These are phyloP conservation scores for Boletus semigastroideus DNA, from an alignment of 1,284 basidiomycete species.

Conservation along the genomic window DNA sequence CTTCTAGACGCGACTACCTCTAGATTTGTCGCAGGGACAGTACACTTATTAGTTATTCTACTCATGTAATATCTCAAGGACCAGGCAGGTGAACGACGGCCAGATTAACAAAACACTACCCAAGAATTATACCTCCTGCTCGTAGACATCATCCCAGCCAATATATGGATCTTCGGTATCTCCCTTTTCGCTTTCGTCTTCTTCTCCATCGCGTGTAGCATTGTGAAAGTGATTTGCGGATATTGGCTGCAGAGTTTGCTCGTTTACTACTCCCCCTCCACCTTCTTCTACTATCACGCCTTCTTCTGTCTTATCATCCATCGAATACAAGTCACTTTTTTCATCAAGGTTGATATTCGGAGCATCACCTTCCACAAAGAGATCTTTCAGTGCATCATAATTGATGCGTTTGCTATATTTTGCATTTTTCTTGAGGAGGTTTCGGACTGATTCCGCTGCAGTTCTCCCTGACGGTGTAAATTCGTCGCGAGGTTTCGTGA, in stretches of 20 bases:
- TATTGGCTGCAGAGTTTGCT: conserved; percentile 11
- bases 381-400: conserved; percentile 78
- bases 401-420: conserved; percentile 90
- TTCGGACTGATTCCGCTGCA: conserved; percentile 77
- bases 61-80: conserved; percentile 19
- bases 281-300: conserved; percentile 48
- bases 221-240: conserved; percentile 12
- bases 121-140: conserved; percentile 39
- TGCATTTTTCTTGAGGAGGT: conserved; percentile 77
- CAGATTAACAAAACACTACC: neutral
- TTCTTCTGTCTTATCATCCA: conserved; percentile 54
- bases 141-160: conserved; percentile 43
- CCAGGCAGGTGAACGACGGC: neutral
- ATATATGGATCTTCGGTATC: conserved; percentile 26
- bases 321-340: conserved; percentile 39
- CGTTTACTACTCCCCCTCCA: conserved; percentile 31
- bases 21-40: conserved; percentile 26
- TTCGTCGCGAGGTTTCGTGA: conserved; percentile 69
- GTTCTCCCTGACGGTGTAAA: conserved; percentile 71
- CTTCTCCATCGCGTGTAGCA: conserved; percentile 24
- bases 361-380: conserved; percentile 59
- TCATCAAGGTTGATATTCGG: conserved; percentile 36
- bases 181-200: conserved; percentile 35
- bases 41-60: conserved; percentile 34
- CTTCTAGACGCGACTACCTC: conserved; percentile 15